phyloP scores from a whole-genome alignment of 148 eudicot species.

The Pouteria glomerata region DNA sequence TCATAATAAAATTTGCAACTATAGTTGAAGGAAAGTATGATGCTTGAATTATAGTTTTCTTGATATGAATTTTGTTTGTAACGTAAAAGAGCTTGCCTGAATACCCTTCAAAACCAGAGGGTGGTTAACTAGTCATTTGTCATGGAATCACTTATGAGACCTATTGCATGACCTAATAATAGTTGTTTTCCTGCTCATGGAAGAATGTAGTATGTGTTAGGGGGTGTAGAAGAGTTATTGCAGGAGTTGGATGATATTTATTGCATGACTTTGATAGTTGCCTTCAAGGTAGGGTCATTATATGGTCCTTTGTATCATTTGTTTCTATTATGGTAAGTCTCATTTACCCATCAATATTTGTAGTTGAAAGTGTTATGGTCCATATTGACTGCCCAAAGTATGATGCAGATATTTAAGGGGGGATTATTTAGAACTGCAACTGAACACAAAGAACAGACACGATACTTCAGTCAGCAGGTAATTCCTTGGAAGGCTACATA shows the following conservation, averaged over 20 bases:
- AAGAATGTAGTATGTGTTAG: too few species aligned
- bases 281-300: background rate
- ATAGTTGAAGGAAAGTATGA: too few species aligned
- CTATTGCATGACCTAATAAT: too few species aligned
- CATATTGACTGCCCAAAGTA: constrained; percentile 9
- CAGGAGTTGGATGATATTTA: background rate
- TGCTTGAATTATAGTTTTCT: too few species aligned
- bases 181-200: too few species aligned
- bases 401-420: constrained; percentile 78
- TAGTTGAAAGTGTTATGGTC: background rate
- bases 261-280: background rate
- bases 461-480: constrained; percentile 94
- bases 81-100: too few species aligned
- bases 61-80: too few species aligned
- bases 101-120: too few species aligned
- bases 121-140: too few species aligned
- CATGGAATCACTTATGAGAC: too few species aligned
- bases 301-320: background rate
- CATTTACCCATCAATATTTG: background rate
- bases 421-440: constrained; percentile 97
- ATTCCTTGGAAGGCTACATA: background rate
- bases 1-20: too few species aligned
- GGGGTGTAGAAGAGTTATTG: background rate
- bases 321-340: background rate
- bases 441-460: constrained; percentile 98